A percentile compares a stretch with the other conserved stretches of the same genome.
phyloP scores from a whole-genome alignment of 1,284 basidiomycete genomes.

The Irpex sp. region DNA sequence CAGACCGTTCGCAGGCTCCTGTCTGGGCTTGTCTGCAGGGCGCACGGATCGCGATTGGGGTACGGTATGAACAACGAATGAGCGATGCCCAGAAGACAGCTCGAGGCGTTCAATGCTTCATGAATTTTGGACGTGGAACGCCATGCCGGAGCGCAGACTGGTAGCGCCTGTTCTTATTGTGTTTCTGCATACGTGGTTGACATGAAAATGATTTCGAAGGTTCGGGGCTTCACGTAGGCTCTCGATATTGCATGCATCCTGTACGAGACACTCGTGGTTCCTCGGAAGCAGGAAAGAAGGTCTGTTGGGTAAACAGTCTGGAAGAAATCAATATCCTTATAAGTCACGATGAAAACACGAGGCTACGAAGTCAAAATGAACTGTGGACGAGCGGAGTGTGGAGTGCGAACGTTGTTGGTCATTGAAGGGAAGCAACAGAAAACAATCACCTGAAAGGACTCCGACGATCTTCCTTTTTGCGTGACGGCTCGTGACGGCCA shows the following conservation, averaged over 20 bases:
- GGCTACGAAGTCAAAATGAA: conserved; percentile 3
- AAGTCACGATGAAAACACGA: neutral
- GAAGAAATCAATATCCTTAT: neutral
- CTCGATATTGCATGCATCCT: neutral
- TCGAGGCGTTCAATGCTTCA: neutral
- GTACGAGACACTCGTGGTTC: neutral
- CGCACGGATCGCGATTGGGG: neutral
- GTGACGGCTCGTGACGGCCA: neutral
- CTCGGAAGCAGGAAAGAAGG: neutral
- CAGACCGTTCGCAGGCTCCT: neutral
- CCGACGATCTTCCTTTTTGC: neutral
- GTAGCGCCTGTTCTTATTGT: neutral
- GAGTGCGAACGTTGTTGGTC: neutral
- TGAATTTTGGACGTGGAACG: neutral
- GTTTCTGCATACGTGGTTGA: neutral
- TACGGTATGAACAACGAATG: neutral
- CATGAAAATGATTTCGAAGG: neutral
- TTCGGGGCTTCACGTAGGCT: neutral
- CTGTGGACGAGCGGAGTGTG: neutral
- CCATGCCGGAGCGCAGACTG: neutral
- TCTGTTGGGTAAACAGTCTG: neutral
- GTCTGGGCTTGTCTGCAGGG: neutral
- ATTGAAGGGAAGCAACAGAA: neutral
- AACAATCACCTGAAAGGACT: neutral
- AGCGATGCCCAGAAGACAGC: neutral